Conservation (phyloP, 306 rosid genomes). For the Adenanthera pavonina region DNA sequence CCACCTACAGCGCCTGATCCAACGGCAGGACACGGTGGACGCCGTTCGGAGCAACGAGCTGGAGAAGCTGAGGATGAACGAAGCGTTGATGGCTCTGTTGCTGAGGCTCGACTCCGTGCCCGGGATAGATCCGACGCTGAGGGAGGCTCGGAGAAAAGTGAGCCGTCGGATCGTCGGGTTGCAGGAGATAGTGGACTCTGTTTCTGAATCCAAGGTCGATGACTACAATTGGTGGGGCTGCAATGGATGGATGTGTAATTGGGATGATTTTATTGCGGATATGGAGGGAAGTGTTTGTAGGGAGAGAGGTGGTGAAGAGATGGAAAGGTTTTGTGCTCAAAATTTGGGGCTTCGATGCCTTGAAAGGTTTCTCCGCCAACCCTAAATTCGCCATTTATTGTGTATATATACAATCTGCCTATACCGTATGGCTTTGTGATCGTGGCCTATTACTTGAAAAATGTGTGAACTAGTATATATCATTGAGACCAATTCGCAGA, state of each 20-base stretch:
- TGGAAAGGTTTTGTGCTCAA: constrained; percentile 73
- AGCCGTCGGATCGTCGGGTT: constrained; percentile 87
- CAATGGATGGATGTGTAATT: constrained; percentile 45
- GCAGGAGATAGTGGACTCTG: constrained; percentile 85
- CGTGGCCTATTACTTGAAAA: background rate
- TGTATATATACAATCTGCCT: background rate
- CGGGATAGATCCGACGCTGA: constrained; percentile 75
- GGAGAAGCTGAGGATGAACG: constrained; percentile 80
- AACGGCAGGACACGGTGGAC: constrained; percentile 94
- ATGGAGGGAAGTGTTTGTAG: constrained; percentile 85
- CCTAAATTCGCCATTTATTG: constrained; percentile 37
- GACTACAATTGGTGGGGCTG: constrained; percentile 44
- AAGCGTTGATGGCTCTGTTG: constrained; percentile 73
- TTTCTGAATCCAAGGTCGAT: constrained; percentile 54
- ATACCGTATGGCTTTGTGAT: background rate
- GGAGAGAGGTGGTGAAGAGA: constrained; percentile 79
- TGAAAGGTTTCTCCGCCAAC: constrained; percentile 79
- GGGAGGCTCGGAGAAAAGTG: constrained; percentile 84
- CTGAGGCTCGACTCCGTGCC: constrained; percentile 86
- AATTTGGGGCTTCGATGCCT: constrained; percentile 85
- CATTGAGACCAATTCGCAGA: background rate
- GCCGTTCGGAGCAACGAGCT: constrained; percentile 67
- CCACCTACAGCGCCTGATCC: constrained; percentile 64
- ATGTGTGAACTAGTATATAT: background rate
- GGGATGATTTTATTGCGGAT: constrained; percentile 74